Conservation (phyloP, 2,329 filamentous ascomycete genomes). For the Clonostachys rosea region DNA sequence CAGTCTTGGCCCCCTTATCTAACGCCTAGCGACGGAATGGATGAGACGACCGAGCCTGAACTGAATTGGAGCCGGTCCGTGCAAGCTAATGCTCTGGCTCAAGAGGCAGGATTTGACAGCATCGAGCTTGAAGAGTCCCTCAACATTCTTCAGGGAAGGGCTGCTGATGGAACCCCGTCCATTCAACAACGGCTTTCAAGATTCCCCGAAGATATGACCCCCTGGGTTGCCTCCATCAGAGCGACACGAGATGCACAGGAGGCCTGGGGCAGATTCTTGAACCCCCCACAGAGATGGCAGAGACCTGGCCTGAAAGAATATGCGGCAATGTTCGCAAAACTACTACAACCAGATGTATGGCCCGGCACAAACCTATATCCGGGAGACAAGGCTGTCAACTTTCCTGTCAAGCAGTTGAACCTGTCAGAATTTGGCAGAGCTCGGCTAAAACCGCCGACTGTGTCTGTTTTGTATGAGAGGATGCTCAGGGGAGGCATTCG, state of each 20-base stretch:
- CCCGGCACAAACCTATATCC: slow-evolving; percentile 32
- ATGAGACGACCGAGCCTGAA: slow-evolving; percentile 45
- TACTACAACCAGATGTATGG: slow-evolving; percentile 28
- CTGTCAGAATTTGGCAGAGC: slow-evolving; percentile 62
- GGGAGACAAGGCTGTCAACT: slow-evolving; percentile 55
- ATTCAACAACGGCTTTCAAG: slow-evolving; percentile 39
- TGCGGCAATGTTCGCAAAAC: slow-evolving; percentile 55
- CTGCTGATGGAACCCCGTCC: slow-evolving; percentile 45
- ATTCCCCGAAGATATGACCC: slow-evolving; percentile 8
- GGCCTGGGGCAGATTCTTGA: slow-evolving; percentile 49
- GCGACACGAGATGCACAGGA: slow-evolving; percentile 58
- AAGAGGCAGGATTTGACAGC: slow-evolving; percentile 50
- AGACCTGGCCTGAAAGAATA: slow-evolving; percentile 41
- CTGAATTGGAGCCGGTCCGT: slow-evolving; percentile 50
- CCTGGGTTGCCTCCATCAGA: slow-evolving; percentile 52
- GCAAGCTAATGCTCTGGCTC: slow-evolving; percentile 47
- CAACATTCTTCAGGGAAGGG: slow-evolving; percentile 47
- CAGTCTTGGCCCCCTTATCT: slow-evolving; percentile 59
- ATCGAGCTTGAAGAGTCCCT: slow-evolving; percentile 40
- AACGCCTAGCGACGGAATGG: slow-evolving; percentile 51
- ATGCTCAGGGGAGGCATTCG: slow-evolving; percentile 48
- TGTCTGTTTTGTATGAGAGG: slow-evolving; percentile 51
- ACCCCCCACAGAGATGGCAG: slow-evolving; percentile 22
- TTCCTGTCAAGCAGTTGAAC: slow-evolving; percentile 33
- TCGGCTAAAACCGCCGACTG: slow-evolving; percentile 54